These are phyloP conservation scores for Paraphysoderma sedebokerense DNA, from an alignment of 371 early-diverging fungal species.

Conservation along the genomic window DNA sequence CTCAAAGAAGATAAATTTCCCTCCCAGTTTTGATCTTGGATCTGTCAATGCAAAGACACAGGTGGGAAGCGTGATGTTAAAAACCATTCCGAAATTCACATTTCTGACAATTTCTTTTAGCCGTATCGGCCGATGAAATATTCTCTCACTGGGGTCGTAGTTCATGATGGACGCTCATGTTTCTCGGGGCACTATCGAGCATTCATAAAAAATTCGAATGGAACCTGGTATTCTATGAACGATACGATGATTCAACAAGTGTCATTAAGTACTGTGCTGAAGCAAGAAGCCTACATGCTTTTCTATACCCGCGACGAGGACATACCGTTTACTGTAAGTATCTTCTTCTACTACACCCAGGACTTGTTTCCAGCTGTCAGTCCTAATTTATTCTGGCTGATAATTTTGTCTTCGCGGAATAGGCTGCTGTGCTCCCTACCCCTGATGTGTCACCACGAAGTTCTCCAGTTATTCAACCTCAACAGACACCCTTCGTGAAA, in stretches of 20 bases:
- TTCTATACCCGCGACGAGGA: constrained; percentile 41
- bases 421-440: too few relatives aligned
- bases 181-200: constrained; percentile 68
- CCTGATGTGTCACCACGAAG: too few relatives aligned
- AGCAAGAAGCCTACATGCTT: constrained; percentile 63
- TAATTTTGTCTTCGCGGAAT: too few relatives aligned
- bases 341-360: too few relatives aligned
- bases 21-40: constrained; percentile 17
- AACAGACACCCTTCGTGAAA: too few relatives aligned
- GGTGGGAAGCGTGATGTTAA: constrained; percentile 18
- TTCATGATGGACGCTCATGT: constrained; percentile 54
- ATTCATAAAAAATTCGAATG: constrained; percentile 52
- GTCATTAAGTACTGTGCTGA: constrained; percentile 39
- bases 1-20: constrained; percentile 47
- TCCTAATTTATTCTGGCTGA: too few relatives aligned
- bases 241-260: constrained; percentile 40
- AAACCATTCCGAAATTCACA: constrained; percentile 9
- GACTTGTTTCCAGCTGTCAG: too few relatives aligned
- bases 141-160: constrained; percentile 51
- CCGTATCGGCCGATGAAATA: constrained; percentile 24
- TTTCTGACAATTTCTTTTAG: constrained; percentile 4
- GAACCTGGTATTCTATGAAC: constrained; percentile 62
- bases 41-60: constrained; percentile 1
- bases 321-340: too few relatives aligned
- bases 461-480: too few relatives aligned